These are phyloP conservation scores for Insectozyma bohioensis DNA, from an alignment of 1,139 yeast genomes.

Conservation along the genomic window DNA sequence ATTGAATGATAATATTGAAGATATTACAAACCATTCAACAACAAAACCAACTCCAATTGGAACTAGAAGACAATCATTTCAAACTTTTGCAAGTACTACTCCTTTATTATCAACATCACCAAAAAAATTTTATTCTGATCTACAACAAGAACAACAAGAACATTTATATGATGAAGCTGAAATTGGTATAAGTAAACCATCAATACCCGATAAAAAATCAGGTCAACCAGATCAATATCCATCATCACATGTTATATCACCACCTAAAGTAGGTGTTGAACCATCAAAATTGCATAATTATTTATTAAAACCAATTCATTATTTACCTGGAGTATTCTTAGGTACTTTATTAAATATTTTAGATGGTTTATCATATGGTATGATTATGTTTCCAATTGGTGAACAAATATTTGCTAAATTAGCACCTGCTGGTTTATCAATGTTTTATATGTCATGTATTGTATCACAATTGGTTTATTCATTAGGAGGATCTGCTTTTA, in stretches of 20 bases:
- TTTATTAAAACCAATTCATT: constrained; percentile 43
- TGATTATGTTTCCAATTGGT: constrained; percentile 93
- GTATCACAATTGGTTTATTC: constrained; percentile 87
- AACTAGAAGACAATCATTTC: constrained; percentile 5
- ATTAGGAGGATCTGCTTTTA: constrained; percentile 86
- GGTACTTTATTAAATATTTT: constrained; percentile 83
- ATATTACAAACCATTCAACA: constrained; percentile 16
- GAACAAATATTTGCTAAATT: constrained; percentile 71
- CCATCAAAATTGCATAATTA: constrained; percentile 18
- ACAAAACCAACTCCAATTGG: constrained; percentile 23
- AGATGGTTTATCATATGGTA: constrained; percentile 94
- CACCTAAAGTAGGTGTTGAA: too few species aligned
- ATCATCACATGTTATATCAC: constrained; percentile 2
- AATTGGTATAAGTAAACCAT: constrained; percentile 2
- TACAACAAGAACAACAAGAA: background rate
- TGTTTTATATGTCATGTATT: constrained; percentile 90
- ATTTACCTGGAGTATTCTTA: constrained; percentile 74
- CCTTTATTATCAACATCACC: constrained; percentile 9
- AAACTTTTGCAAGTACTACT: constrained; percentile 7
- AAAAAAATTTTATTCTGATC: constrained; percentile 1
- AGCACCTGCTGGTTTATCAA: constrained; percentile 88
- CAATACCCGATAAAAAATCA: constrained; percentile 3
- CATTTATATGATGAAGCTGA: constrained; percentile 6
- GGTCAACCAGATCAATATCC: background rate
- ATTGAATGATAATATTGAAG: constrained; percentile 1